Conservation (phyloP, 129 eudicot species). For the Centrapalus pauciflorus region DNA sequence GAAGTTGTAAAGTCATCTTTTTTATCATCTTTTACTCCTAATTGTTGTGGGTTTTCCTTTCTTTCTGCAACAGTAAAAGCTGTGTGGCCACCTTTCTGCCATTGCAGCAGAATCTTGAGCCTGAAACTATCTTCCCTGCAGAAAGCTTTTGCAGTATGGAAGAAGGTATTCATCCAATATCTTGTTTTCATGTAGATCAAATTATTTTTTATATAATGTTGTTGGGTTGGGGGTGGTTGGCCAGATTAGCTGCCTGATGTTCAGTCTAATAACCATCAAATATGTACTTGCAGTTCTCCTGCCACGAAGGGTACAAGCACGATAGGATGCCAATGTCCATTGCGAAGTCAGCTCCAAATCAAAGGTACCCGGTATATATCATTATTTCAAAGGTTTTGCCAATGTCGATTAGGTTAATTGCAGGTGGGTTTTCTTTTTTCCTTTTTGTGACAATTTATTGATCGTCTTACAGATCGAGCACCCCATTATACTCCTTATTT, state of each 20-base stretch:
- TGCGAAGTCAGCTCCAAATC: slow-evolving; percentile 2
- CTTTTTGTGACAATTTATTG: not conserved
- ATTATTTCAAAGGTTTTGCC: not conserved
- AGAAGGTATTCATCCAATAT: slow-evolving; percentile 51
- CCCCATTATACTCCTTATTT: not conserved
- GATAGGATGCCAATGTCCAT: slow-evolving; percentile 3
- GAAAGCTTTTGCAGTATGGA: slow-evolving; percentile 73
- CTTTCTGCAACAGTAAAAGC: slow-evolving; percentile 64
- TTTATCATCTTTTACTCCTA: not conserved
- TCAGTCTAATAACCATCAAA: slow-evolving; percentile 1
- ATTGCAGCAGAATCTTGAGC: slow-evolving; percentile 47
- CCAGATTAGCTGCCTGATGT: not conserved
- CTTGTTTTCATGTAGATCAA: not conserved
- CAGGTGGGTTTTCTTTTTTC: not conserved
- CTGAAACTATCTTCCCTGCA: slow-evolving; percentile 54
- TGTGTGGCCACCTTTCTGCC: slow-evolving; percentile 49
- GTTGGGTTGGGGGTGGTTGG: not conserved
- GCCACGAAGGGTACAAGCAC: slow-evolving; percentile 49
- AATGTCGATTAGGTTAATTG: not conserved
- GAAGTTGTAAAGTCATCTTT: not conserved
- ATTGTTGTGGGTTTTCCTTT: not conserved
- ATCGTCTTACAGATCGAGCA: slow-evolving; percentile 9
- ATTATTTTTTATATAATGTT: not conserved
- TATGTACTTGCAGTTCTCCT: slow-evolving; percentile 59
- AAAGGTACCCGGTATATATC: slow-evolving; percentile 5